phyloP scores from a whole-genome alignment of 2,329 filamentous ascomycete species.

The Penicillium sp. region DNA sequence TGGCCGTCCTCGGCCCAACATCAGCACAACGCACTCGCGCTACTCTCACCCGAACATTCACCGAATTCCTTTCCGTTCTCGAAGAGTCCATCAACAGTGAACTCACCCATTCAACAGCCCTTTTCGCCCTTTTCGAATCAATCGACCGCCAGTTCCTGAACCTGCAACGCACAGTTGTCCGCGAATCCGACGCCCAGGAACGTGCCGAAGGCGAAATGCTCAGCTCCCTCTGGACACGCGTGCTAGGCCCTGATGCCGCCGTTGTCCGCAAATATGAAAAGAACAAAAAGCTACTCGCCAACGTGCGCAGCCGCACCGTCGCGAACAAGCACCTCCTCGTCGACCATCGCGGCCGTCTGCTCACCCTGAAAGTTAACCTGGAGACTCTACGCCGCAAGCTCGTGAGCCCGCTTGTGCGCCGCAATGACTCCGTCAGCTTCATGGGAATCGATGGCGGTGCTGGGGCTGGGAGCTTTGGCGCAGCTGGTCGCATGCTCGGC shows the following conservation, averaged over 20 bases:
- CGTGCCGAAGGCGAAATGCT: constrained; percentile 75
- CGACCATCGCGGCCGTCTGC: constrained; percentile 77
- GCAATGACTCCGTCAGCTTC: constrained; percentile 50
- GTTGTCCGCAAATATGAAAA: constrained; percentile 86
- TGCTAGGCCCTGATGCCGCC: constrained; percentile 69
- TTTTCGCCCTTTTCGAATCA: constrained; percentile 85
- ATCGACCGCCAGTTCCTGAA: constrained; percentile 89
- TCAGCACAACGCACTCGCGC: constrained; percentile 72
- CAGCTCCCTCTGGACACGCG: constrained; percentile 75
- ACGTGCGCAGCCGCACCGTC: constrained; percentile 75
- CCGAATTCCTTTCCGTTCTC: constrained; percentile 77
- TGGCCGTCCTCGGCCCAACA: constrained; percentile 71
- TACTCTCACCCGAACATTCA: constrained; percentile 79
- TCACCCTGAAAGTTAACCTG: constrained; percentile 78
- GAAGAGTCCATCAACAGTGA: constrained; percentile 86
- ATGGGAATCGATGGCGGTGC: constrained; percentile 19
- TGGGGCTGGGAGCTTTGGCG: constrained; percentile 15
- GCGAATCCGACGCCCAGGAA: constrained; percentile 77
- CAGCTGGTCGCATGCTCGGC: constrained; percentile 56
- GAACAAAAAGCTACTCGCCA: constrained; percentile 73
- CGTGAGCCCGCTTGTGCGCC: constrained; percentile 74
- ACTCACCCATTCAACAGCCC: constrained; percentile 68
- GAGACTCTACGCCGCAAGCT: constrained; percentile 79
- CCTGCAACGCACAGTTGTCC: constrained; percentile 75
- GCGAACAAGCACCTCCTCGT: constrained; percentile 81